Evolutionary conservation across 2,329 filamentous ascomycete genomes (phyloP).

Genomic region (Coleophoma eucalyptorum): DNA sequence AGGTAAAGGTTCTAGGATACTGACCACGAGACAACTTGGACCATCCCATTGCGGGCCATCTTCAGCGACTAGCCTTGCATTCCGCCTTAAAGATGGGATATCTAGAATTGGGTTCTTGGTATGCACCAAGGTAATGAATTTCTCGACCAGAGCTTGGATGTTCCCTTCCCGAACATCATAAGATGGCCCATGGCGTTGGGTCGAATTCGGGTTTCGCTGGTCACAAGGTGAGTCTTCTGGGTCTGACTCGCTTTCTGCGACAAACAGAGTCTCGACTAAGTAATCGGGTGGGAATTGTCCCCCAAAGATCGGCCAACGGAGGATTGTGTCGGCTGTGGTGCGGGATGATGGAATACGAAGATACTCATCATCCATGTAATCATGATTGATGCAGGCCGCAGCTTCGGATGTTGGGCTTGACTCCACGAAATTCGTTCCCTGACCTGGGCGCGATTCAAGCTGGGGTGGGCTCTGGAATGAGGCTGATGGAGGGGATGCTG

Average conservation of each 20-base stretch:
- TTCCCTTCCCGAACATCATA: slow-evolving; percentile 16
- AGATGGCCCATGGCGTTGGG: neutral
- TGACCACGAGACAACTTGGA: slow-evolving; percentile 25
- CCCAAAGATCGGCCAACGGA: slow-evolving; percentile 24
- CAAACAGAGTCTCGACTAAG: neutral
- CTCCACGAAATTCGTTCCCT: neutral
- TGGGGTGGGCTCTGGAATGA: neutral
- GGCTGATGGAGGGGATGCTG: neutral
- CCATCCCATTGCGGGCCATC: slow-evolving; percentile 28
- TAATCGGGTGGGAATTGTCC: slow-evolving; percentile 3
- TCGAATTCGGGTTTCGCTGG: neutral
- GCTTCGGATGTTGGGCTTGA: neutral
- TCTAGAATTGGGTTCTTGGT: slow-evolving; percentile 34
- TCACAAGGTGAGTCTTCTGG: neutral
- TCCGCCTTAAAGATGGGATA: slow-evolving; percentile 18
- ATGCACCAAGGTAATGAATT: slow-evolving; percentile 29
- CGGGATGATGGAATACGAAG: slow-evolving; percentile 21
- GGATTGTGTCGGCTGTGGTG: slow-evolving; percentile 22
- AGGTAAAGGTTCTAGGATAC: neutral
- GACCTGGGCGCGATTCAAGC: neutral
- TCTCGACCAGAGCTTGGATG: slow-evolving; percentile 24
- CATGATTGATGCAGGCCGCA: neutral
- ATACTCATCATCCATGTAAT: slow-evolving; percentile 9
- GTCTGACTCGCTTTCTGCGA: neutral
- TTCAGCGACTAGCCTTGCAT: slow-evolving; percentile 18